These are phyloP conservation scores for Lodderomyces beijingensis DNA, from an alignment of 1,139 yeast genomes.

Conservation along the genomic window DNA sequence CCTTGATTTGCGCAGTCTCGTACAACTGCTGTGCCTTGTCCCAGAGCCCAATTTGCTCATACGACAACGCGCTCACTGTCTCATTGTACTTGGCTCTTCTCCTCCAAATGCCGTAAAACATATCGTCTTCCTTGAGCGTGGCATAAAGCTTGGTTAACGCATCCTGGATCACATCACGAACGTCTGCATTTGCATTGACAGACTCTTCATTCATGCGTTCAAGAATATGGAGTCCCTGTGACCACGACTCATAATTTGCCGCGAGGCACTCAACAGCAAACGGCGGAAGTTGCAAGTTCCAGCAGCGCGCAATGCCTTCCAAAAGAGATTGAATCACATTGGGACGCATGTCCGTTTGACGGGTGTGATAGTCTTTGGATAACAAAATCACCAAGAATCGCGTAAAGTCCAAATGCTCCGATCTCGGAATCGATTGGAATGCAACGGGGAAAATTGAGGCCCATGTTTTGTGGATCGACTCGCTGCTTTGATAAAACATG, in stretches of 20 bases:
- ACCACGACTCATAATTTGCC: constrained; percentile 86
- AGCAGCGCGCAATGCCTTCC: constrained; percentile 74
- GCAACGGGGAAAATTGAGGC: constrained; percentile 76
- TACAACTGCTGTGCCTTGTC: constrained; percentile 90
- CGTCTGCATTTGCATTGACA: constrained; percentile 63
- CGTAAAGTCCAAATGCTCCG: constrained; percentile 80
- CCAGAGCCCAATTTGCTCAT: constrained; percentile 95
- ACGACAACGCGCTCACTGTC: constrained; percentile 87
- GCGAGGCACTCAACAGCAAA: constrained; percentile 89
- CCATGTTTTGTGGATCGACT: constrained; percentile 84
- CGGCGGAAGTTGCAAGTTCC: constrained; percentile 83
- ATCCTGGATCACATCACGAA: constrained; percentile 83
- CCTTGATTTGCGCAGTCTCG: constrained; percentile 97
- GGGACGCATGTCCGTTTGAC: constrained; percentile 83
- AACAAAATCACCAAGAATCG: constrained; percentile 73
- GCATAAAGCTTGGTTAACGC: constrained; percentile 89
- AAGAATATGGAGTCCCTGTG: constrained; percentile 75
- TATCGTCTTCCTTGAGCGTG: constrained; percentile 85
- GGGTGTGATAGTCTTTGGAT: constrained; percentile 85
- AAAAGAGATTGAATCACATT: constrained; percentile 82
- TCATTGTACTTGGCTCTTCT: constrained; percentile 91
- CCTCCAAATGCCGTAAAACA: constrained; percentile 98
- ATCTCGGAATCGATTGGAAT: constrained; percentile 64
- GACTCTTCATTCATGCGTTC: constrained; percentile 73
- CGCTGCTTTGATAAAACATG: constrained; percentile 77